Conservation (phyloP, 768 basidiomycete species). For the Pulveroboletus sp. region DNA sequence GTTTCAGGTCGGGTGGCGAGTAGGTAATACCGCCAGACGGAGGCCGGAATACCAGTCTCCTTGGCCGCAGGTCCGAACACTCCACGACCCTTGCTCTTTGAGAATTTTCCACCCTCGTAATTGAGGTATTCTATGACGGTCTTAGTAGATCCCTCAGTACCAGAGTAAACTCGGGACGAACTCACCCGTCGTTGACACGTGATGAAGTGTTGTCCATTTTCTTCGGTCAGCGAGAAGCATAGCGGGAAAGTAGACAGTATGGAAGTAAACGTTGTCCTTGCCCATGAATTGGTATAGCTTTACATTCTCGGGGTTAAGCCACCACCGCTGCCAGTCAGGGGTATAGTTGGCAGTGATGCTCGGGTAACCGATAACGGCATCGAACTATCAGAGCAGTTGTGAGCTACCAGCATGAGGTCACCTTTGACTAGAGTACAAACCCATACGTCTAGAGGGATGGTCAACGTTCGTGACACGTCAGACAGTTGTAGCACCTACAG, state of each 20-base stretch:
- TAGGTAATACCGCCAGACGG: conserved; percentile 97
- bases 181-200: conserved; percentile 91
- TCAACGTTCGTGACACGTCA: conserved; percentile 6
- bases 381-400: conserved; percentile 57
- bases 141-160: not conserved
- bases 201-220: conserved; percentile 90
- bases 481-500: conserved; percentile 52
- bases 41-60: conserved; percentile 88
- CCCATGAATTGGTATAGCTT: conserved; percentile 99
- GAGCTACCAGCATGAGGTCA: not conserved
- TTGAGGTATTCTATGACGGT: conserved; percentile 79
- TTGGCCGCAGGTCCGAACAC: conserved; percentile 94
- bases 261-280: conserved; percentile 99
- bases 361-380: conserved; percentile 94
- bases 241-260: conserved; percentile 91
- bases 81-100: conserved; percentile 93
- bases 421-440: conserved; percentile 41
- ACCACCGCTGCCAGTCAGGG: conserved; percentile 94
- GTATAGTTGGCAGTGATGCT: conserved; percentile 97
- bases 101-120: conserved; percentile 98
- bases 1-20: conserved; percentile 91
- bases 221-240: conserved; percentile 85
- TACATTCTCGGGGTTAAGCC: conserved; percentile 89
- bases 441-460: conserved; percentile 72
- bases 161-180: not conserved